Conservation (phyloP, 768 basidiomycete species). For the Pisolithus microcarpus region DNA sequence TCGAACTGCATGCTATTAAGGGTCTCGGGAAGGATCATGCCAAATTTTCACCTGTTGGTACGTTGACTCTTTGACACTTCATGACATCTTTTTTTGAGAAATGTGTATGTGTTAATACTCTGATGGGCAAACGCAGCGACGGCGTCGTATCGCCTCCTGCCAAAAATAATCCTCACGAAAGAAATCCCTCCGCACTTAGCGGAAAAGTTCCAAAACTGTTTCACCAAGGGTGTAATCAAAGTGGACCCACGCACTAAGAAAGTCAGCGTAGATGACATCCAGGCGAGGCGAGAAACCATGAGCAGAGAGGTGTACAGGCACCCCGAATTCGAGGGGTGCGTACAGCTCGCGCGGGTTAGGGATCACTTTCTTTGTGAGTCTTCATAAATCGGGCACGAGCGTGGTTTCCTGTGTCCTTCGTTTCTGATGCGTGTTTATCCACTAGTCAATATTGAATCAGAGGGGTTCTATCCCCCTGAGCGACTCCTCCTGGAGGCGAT, state of each 20-base stretch:
- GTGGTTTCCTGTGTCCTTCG: neutral
- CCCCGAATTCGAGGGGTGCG: constrained; percentile 79
- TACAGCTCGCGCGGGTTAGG: constrained; percentile 76
- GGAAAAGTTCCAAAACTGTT: constrained; percentile 81
- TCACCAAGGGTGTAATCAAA: constrained; percentile 74
- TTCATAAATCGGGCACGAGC: neutral
- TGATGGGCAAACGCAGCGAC: constrained; percentile 51
- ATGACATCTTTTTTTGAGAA: too few relatives aligned
- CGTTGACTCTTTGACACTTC: constrained; percentile 14
- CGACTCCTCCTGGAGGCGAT: constrained; percentile 76
- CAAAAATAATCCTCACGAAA: constrained; percentile 66
- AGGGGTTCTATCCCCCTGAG: constrained; percentile 82
- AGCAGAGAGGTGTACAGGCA: constrained; percentile 89
- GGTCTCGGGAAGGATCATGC: constrained; percentile 93
- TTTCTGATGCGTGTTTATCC: neutral
- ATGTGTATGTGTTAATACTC: neutral
- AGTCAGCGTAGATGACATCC: constrained; percentile 54
- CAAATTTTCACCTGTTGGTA: constrained; percentile 93
- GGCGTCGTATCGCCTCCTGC: constrained; percentile 90
- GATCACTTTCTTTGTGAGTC: constrained; percentile 92
- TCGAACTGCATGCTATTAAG: constrained; percentile 88
- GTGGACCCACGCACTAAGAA: constrained; percentile 50
- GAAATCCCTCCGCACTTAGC: constrained; percentile 67
- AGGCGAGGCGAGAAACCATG: constrained; percentile 80
- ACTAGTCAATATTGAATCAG: constrained; percentile 80